Evolutionary conservation across 257 asterid species (phyloP).

Genomic region (Cordia subcordata): DNA sequence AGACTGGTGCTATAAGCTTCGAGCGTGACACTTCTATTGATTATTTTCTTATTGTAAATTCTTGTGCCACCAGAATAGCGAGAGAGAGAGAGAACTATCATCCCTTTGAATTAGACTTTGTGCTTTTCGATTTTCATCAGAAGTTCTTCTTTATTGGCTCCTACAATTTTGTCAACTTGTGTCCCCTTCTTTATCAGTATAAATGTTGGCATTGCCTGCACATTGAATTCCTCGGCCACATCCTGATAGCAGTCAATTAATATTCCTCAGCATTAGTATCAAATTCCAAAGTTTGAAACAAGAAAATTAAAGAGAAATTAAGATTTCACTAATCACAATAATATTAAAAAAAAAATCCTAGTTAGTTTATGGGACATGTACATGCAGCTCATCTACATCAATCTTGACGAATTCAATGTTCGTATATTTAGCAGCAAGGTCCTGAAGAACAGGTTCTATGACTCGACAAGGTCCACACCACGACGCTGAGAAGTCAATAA

Average conservation of each 20-base stretch:
- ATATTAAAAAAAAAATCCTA: too few relatives aligned
- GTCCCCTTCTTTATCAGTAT: constrained; percentile 23
- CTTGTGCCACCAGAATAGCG: too few relatives aligned
- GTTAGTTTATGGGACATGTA: constrained; percentile 27
- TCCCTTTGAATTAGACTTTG: constrained; percentile 19
- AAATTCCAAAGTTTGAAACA: neutral
- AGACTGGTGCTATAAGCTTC: too few relatives aligned
- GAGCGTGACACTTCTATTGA: too few relatives aligned
- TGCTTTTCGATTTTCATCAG: constrained; percentile 24
- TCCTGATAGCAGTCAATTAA: constrained; percentile 12
- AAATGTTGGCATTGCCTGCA: constrained; percentile 35
- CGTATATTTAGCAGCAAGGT: constrained; percentile 43
- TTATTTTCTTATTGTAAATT: too few relatives aligned
- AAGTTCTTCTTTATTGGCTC: constrained; percentile 13
- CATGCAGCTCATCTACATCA: constrained; percentile 59
- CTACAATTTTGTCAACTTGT: constrained; percentile 19
- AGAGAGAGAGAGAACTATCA: too few relatives aligned
- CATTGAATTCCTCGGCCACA: constrained; percentile 24
- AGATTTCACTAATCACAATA: neutral
- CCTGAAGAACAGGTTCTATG: constrained; percentile 47
- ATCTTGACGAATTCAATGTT: constrained; percentile 71
- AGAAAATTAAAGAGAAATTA: neutral
- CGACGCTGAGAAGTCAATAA: constrained; percentile 61
- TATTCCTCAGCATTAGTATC: neutral
- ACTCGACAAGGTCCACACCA: constrained; percentile 72